Base-by-base conservation (phyloP, 2,329 filamentous ascomycete species). In the Diplocarpon rosae region DNA sequence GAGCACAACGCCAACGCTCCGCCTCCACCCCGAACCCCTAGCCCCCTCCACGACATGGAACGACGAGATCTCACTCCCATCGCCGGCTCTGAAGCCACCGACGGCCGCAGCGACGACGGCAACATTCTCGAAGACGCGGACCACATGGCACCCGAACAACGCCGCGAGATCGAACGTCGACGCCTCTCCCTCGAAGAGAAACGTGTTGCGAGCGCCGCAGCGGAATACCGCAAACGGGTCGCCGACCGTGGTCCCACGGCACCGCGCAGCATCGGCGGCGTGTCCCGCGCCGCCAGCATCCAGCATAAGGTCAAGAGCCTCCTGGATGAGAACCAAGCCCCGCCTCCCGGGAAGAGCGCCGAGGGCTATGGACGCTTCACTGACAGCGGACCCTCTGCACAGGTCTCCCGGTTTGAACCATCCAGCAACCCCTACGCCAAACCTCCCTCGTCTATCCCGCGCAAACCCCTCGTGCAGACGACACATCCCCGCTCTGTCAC, bases 341-440 rank as follows among this genome's bases (percentile, higher is more conserved):
- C 77, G 5, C 65, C 71, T 1, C 61, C 72, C 1, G 66, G 68
- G 12, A 73, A 80, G 53, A 95, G 87, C 0, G 89, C 89, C 1
- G 81, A 89, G 52, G 90, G 90, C 0, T 96, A 96, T 61, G 92
- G 92, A 7, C 81, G 81, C 48, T 95, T 85, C 62, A 88, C 89
- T 15, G 84, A 80, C 27, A 45, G 20, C 29, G 14, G 38, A 13
- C 30, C 46, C 17, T 34, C 50, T n/a, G 40, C 49, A 20, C 48
- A 54, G 37, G 34, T 47, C 14, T 44, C 37, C 28, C 45, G 46
- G 6, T 52, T 52, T 39, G 52, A 56, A 41, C 43, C 49, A 27
- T 20, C 52, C 14, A 31, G 47, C 24, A 60, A 59, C 32, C 51
- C 52, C 1, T 59, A 57, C 42, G 39, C 47, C 15, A 64, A 48